Evolutionary conservation across 306 rosid genomes (phyloP), one percentile per base, ranked within the genome.

Genomic region (Nissolia schottii): DNA sequence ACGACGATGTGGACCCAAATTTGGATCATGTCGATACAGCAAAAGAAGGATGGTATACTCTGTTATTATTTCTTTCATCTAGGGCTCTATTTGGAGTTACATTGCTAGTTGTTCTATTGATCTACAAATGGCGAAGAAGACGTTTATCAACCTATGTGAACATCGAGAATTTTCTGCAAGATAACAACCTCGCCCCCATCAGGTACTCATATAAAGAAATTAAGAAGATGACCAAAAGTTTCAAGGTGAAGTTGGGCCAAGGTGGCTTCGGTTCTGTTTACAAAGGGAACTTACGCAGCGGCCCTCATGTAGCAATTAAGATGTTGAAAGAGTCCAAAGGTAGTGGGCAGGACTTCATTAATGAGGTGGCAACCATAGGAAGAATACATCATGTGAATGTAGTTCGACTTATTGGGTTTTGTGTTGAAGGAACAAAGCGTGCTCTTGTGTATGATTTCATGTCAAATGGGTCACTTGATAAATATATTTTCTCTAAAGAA

Each of bases 121-220:
- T 70, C 57, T 48, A 62, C 62, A 77, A 54, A 72, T 82, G 85
- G 85, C 18, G 71, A 54, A 65, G 62, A 50, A 77, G 73, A 16
- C 71, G 61, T 70, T 41, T 69, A 9, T 77, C 81, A 6, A 28
- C 16, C n/a, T 70, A 63, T 53, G 51, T 53, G 11, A 46, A 5
- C 18, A 0, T 78, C 41, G 78, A 78, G 15, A 29, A 34, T 7
- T 78, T 61, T 16, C 6, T 78, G 12, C 46, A 71, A 7, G 64
- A 29, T 9, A 4, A 71, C 2, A 23, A 64, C 6, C 43, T 63
- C 6, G 32, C 28, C 22, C 82, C 82, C 3, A 54, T 71, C 4
- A 53, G 68, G 14, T 70, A 70, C 45, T 63, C 82, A 1, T 78
- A 71, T 23, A 51, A 6, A 15, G 45, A 78, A 5, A 43, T 78